phyloP scores from a whole-genome alignment of 2,329 filamentous ascomycete genomes.

The Dichotomopilus funicola region DNA sequence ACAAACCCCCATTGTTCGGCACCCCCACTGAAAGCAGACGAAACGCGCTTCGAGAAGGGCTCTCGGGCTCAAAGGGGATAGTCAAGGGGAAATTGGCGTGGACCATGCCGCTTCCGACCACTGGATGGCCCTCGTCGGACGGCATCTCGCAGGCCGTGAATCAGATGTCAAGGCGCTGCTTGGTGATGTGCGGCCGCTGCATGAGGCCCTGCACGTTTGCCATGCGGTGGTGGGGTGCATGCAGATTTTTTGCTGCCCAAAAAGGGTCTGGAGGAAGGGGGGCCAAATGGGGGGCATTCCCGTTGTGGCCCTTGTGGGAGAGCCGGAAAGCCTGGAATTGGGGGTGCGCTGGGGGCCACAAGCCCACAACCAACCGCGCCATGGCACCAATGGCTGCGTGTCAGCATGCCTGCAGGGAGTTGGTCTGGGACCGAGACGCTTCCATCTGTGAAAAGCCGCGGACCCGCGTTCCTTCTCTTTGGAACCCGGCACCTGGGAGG shows the following conservation, averaged over 20 bases:
- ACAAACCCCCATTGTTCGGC: not conserved
- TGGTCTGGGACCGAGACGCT: not conserved
- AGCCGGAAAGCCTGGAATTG: too few relatives aligned
- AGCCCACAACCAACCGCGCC: not conserved
- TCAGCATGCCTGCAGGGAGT: conserved; percentile 6
- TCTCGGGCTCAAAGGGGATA: not conserved
- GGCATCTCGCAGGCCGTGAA: conserved; percentile 9
- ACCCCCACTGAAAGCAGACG: not conserved
- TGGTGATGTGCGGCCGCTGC: conserved; percentile 10
- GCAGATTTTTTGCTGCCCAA: conserved; percentile 6
- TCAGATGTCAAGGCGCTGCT: conserved; percentile 3
- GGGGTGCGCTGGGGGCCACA: too few relatives aligned
- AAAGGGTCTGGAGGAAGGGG: not conserved
- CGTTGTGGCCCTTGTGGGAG: too few relatives aligned
- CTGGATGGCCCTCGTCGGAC: not conserved
- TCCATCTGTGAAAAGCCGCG: not conserved
- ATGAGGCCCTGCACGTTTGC: conserved; percentile 9
- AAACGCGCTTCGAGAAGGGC: too few relatives aligned
- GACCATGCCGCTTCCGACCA: conserved; percentile 1
- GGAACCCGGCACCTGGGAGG: too few relatives aligned
- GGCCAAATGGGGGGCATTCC: too few relatives aligned
- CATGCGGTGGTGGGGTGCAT: conserved; percentile 6
- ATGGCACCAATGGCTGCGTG: not conserved
- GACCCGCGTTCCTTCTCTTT: too few relatives aligned
- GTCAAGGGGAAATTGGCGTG: not conserved